These are phyloP conservation scores for Ophiocordyceps australis DNA, from an alignment of 2,329 filamentous ascomycete species.

Conservation along the genomic window DNA sequence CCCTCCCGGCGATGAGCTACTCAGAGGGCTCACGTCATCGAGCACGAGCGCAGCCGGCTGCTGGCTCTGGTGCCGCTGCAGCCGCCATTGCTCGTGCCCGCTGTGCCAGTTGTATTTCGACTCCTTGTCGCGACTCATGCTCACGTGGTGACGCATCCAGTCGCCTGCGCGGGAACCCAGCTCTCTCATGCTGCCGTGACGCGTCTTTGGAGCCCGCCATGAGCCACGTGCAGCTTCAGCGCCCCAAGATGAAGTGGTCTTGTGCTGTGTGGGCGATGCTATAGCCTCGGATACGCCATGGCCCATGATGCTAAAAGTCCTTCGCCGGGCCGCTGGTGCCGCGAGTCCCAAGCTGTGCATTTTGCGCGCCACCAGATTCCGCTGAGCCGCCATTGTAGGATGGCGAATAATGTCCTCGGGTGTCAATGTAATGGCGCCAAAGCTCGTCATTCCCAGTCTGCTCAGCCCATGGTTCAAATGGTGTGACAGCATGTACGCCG, in stretches of 20 bases:
- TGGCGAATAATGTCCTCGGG: conserved; percentile 30
- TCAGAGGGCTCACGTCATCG: conserved; percentile 1
- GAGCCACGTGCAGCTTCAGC: too few relatives aligned
- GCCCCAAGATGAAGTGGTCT: too few relatives aligned
- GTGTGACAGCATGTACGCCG: conserved; percentile 25
- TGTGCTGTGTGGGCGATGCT: too few relatives aligned
- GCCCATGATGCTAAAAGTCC: conserved; percentile 1
- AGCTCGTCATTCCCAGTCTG: conserved; percentile 14
- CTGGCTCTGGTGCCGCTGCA: too few relatives aligned
- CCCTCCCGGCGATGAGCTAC: background rate
- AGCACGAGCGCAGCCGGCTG: too few relatives aligned
- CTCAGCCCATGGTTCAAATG: conserved; percentile 24
- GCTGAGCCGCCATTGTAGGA: conserved; percentile 29
- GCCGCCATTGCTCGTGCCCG: too few relatives aligned
- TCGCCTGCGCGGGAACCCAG: conserved; percentile 8
- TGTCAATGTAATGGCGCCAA: conserved; percentile 18
- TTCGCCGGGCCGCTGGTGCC: conserved; percentile 4
- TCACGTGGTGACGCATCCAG: conserved; percentile 10
- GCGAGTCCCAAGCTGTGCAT: conserved; percentile 7
- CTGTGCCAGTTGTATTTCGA: background rate
- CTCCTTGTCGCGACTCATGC: conserved; percentile 2
- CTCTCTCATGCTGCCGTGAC: conserved; percentile 6
- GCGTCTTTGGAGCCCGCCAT: too few relatives aligned
- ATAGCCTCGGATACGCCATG: too few relatives aligned
- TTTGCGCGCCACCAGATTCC: conserved; percentile 19